A percentile compares a stretch with the other conserved stretches of the same genome.
Conservation (phyloP, 2,329 filamentous ascomycete genomes). For the Fusarium humuli region DNA sequence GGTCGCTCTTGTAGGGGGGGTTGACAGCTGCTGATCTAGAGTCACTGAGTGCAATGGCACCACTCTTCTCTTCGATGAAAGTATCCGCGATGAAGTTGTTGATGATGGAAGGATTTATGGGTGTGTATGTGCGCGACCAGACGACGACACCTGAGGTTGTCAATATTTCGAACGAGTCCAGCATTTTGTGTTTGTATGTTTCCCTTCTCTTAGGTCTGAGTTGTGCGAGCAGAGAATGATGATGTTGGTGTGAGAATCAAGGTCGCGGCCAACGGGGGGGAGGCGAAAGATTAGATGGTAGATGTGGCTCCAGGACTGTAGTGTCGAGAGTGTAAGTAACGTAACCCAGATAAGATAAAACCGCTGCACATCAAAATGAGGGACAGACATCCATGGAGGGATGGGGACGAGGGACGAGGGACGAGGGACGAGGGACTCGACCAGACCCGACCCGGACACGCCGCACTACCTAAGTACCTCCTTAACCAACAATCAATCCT, state of each 20-base stretch:
- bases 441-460: slow-evolving; percentile 39
- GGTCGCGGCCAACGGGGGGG: slow-evolving; percentile 15
- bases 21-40: slow-evolving; percentile 70
- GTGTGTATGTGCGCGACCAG: slow-evolving; percentile 89
- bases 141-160: slow-evolving; percentile 96
- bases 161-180: slow-evolving; percentile 96
- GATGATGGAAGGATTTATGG: slow-evolving; percentile 83
- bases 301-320: slow-evolving; percentile 43
- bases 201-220: slow-evolving; percentile 2
- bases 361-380: slow-evolving; percentile 28
- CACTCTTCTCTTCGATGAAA: slow-evolving; percentile 93
- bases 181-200: slow-evolving; percentile 66
- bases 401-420: neutral
- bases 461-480: slow-evolving; percentile 12
- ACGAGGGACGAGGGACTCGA: neutral
- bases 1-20: slow-evolving; percentile 86
- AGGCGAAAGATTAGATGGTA: slow-evolving; percentile 31
- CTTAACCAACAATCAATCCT: slow-evolving; percentile 1
- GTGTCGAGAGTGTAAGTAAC: neutral
- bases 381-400: neutral
- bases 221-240: slow-evolving; percentile 11
- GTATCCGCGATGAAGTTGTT: slow-evolving; percentile 96
- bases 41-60: slow-evolving; percentile 70
- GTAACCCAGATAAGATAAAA: slow-evolving; percentile 30
- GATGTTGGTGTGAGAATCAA: slow-evolving; percentile 27